Conservation (phyloP, 2,329 filamentous ascomycete genomes). For the Verticillium albo-atrum region DNA sequence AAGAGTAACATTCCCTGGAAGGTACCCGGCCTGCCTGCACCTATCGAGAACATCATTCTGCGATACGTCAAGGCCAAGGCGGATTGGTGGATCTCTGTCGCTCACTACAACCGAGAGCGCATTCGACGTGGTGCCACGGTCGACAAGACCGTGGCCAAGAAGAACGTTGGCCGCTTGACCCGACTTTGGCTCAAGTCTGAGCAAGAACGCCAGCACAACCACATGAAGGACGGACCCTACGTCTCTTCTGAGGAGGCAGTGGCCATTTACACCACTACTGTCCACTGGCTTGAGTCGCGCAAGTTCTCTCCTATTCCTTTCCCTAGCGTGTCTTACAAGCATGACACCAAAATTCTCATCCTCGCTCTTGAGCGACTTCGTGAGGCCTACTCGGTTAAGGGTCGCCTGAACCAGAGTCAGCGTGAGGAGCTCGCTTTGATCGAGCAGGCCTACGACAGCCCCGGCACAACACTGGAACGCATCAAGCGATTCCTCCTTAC, state of each 20-base stretch:
- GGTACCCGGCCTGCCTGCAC: slow-evolving; percentile 90
- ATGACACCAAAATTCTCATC: slow-evolving; percentile 98
- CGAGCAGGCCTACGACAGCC: slow-evolving; percentile 96
- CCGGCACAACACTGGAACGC: slow-evolving; percentile 88
- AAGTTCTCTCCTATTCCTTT: slow-evolving; percentile 99
- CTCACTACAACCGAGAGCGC: slow-evolving; percentile 96
- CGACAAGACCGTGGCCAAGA: slow-evolving; percentile 98
- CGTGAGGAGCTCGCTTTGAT: slow-evolving; percentile 95
- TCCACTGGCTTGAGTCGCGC: slow-evolving; percentile 96
- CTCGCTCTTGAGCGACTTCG: slow-evolving; percentile 87
- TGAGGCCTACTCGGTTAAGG: slow-evolving; percentile 97
- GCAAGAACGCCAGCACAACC: slow-evolving; percentile 97
- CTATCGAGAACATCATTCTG: slow-evolving; percentile 97
- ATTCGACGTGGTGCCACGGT: slow-evolving; percentile 95
- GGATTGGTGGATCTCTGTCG: slow-evolving; percentile 99
- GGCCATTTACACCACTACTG: slow-evolving; percentile 96
- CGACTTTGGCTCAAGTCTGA: slow-evolving; percentile 96
- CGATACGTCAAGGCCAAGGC: slow-evolving; percentile 99
- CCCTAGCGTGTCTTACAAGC: slow-evolving; percentile 98
- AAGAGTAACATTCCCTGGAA: slow-evolving; percentile 99
- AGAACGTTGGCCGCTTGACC: slow-evolving; percentile 92
- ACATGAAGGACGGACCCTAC: slow-evolving; percentile 98
- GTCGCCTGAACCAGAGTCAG: slow-evolving; percentile 92
- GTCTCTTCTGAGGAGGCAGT: slow-evolving; percentile 98
- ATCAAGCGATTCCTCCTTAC: slow-evolving; percentile 98